Evolutionary conservation across 768 basidiomycete species (phyloP), one percentile per base, ranked within the genome.

Genomic region (Boletus tomentosulus): DNA sequence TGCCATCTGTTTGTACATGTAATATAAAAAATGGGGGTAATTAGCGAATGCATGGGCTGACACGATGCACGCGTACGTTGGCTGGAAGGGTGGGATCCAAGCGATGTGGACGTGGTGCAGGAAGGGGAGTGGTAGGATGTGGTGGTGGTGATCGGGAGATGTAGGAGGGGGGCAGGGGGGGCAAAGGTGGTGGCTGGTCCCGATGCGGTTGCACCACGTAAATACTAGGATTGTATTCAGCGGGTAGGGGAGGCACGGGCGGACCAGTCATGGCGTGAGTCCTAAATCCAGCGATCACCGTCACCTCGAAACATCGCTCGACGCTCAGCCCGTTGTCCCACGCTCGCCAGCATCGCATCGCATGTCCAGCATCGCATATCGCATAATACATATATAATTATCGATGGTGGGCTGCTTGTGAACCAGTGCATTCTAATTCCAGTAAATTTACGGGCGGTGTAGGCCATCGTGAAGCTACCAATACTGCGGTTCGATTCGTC

Each of bases 61-160:
- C 57, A 56, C 16, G 25, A 48, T 39, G 56, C 61, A 51, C 50
- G 59, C 50, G 65, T 64, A 85, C 87, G 62, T 86, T 84, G 31
- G 78, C 76, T 19, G 85, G 83, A 1, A 87, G 65, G 56, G 74
- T 75, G 10, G 82, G 82, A 59, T 85, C 81, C 12, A 85, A 52
- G 37, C 81, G 78, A 59, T 85, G 82, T 0, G 87, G 85, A 11
- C 83, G 75, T 5, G 87, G 87, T 0, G 87, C 87, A 3, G 78
- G 88, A 68, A 4, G 85, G 76, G 55, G 81, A 62, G 58, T 77
- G 76, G 81, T 57, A 77, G 82, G 1, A 68, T 60, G 63, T 11
- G 66, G 61, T 15, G 65, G 60, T 22, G 63, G 55, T 11, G 60
- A 56, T 39, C 59, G 62, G 43, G 59, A 64, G 46, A 55, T 63